Percentiles rank a stretch among this genome's conserved stretches.
phyloP scores from a whole-genome alignment of 2,329 filamentous ascomycete species.

The Aspergillus pseudoglaucus region DNA sequence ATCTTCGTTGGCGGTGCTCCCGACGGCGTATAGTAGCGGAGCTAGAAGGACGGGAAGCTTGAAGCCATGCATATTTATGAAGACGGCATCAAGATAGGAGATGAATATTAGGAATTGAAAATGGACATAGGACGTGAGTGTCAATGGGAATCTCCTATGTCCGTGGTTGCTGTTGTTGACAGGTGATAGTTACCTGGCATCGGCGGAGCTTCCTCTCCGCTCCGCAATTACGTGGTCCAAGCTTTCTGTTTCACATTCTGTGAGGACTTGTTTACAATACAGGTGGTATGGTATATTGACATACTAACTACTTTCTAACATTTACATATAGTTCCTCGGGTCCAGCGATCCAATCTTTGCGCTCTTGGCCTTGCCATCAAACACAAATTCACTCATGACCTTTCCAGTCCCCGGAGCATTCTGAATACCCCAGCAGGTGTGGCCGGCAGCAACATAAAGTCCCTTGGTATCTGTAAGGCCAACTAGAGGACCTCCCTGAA shows the following conservation, averaged over 20 bases:
- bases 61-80: conserved; percentile 26
- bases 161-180: not conserved
- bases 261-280: not conserved
- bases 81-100: conserved; percentile 11
- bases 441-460: conserved; percentile 75
- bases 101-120: conserved; percentile 10
- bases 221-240: conserved; percentile 30
- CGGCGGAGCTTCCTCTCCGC: conserved; percentile 16
- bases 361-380: conserved; percentile 64
- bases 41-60: conserved; percentile 20
- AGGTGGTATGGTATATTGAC: not conserved
- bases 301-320: not conserved
- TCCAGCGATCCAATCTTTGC: conserved; percentile 61
- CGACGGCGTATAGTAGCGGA: conserved; percentile 22
- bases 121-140: conserved; percentile 6
- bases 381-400: conserved; percentile 70
- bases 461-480: conserved; percentile 68
- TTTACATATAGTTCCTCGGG: conserved; percentile 52
- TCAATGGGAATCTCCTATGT: conserved; percentile 7
- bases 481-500: conserved; percentile 64
- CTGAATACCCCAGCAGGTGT: conserved; percentile 98
- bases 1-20: conserved; percentile 24
- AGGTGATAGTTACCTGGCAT: conserved; percentile 17
- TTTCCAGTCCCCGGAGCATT: conserved; percentile 85
- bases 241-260: conserved; percentile 10